phyloP scores from a whole-genome alignment of 768 basidiomycete genomes.

The Hydnomerulius pinastri region DNA sequence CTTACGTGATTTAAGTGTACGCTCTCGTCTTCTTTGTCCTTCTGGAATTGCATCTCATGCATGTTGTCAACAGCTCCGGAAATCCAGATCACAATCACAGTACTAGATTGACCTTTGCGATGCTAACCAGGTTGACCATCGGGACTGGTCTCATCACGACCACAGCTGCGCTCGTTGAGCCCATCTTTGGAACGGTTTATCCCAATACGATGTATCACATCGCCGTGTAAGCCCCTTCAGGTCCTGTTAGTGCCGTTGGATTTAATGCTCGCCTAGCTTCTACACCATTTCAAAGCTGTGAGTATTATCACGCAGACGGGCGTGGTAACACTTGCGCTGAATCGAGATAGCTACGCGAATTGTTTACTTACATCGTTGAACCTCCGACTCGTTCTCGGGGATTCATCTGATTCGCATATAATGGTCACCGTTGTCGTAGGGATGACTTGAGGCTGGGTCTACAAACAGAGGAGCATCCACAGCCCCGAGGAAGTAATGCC shows the following conservation, averaged over 20 bases:
- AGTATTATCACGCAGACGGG: not conserved
- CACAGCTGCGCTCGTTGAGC: conserved; percentile 15
- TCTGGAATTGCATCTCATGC: not conserved
- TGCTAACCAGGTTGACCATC: conserved; percentile 22
- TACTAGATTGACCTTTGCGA: conserved; percentile 4
- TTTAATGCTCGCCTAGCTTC: conserved; percentile 5
- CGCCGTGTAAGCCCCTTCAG: conserved; percentile 18
- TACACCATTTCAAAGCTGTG: conserved; percentile 18
- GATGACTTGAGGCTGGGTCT: not conserved
- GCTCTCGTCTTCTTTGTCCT: not conserved
- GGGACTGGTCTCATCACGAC: conserved; percentile 27
- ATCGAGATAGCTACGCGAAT: conserved; percentile 16
- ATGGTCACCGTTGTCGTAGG: conserved; percentile 9
- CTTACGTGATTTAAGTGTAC: conserved; percentile 19
- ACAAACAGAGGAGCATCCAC: too few relatives aligned
- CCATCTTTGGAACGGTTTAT: conserved; percentile 12
- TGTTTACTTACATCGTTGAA: conserved; percentile 19
- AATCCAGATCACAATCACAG: conserved; percentile 6
- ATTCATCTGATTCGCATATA: not conserved
- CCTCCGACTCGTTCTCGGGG: conserved; percentile 10
- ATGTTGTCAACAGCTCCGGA: conserved; percentile 13
- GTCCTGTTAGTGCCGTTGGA: not conserved
- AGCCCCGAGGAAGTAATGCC: too few relatives aligned
- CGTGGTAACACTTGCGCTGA: not conserved
- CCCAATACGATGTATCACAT: conserved; percentile 3